Evolutionary conservation across 306 rosid genomes (phyloP).

Genomic region (Arachis hypogaea): DNA sequence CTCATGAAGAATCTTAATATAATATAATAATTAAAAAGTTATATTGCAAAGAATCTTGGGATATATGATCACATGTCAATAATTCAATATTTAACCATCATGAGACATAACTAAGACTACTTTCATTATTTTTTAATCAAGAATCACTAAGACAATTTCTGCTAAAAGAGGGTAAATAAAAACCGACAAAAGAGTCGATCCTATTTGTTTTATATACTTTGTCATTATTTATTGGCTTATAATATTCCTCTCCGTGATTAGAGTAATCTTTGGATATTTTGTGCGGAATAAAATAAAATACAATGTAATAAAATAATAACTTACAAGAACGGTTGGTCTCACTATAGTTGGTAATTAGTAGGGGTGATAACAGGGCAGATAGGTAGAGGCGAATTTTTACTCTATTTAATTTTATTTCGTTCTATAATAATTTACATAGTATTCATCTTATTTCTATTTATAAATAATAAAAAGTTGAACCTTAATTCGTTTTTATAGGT

Average conservation of each 20-base stretch:
- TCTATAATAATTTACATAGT: no score
- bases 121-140: background rate
- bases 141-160: background rate
- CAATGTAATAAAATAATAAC: background rate
- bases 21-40: no score
- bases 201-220: conserved; percentile 8
- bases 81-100: background rate
- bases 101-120: background rate
- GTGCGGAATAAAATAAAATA: no score
- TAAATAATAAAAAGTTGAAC: no score
- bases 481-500: rapidly evolving
- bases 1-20: background rate
- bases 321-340: no score
- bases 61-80: conserved; percentile 8
- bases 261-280: background rate
- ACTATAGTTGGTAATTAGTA: no score
- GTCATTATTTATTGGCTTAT: background rate
- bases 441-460: no score
- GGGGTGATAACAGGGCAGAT: no score
- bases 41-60: background rate
- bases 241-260: background rate
- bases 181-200: background rate
- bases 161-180: background rate
- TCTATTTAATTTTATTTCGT: no score
- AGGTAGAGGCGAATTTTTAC: no score